A percentile compares a stretch with the other conserved stretches of the same genome.
Conservation (phyloP, 345 rosid genomes). For the Carallia pectinifolia region DNA sequence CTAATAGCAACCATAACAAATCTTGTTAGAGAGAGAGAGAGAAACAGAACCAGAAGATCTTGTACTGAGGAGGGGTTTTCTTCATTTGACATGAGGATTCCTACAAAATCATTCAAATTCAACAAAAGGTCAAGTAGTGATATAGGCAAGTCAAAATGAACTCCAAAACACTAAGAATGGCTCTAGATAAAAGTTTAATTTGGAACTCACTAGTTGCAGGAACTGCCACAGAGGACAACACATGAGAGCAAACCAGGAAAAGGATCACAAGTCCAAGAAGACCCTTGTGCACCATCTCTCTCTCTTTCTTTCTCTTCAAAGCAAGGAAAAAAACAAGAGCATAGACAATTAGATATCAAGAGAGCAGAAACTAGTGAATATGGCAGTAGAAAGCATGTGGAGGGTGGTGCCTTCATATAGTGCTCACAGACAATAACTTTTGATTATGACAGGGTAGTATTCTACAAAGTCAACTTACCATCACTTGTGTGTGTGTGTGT, state of each 20-base stretch:
- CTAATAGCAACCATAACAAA: no score
- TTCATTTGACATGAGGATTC: slow-evolving; percentile 36
- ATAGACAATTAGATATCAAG: background rate
- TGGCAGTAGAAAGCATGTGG: slow-evolving; percentile 1
- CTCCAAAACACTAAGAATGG: background rate
- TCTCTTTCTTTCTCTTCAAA: no score
- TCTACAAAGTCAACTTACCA: slow-evolving; percentile 37
- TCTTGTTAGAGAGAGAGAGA: background rate
- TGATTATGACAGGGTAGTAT: slow-evolving; percentile 2
- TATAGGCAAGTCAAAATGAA: background rate
- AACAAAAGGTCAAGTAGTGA: background rate
- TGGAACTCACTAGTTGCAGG: slow-evolving; percentile 27
- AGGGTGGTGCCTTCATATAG: slow-evolving; percentile 17
- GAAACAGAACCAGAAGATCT: slow-evolving; percentile 38
- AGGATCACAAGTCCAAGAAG: background rate
- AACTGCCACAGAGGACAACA: slow-evolving; percentile 20
- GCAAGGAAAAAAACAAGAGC: background rate
- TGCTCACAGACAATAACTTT: background rate
- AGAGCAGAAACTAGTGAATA: background rate
- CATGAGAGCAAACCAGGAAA: slow-evolving; percentile 25
- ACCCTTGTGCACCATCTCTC: slow-evolving; percentile 8
- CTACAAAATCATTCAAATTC: slow-evolving; percentile 15
- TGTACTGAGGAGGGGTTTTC: slow-evolving; percentile 24
- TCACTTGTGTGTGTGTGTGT: background rate
- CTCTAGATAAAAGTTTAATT: no score